These are phyloP conservation scores for Sporisorium scitamineum DNA, from an alignment of 1,284 basidiomycete species.

Conservation along the genomic window DNA sequence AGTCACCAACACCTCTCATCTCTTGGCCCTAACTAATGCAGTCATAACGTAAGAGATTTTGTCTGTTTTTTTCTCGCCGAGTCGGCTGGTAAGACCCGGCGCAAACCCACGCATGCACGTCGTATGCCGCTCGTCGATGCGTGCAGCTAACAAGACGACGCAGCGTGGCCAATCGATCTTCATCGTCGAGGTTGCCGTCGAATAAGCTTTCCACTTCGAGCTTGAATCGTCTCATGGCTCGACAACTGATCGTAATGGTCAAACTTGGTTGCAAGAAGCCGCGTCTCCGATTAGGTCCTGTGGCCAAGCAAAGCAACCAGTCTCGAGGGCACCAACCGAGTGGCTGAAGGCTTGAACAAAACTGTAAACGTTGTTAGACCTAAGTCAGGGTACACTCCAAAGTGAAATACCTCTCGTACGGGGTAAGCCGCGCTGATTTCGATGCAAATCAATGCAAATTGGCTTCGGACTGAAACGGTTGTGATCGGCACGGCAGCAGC, in stretches of 20 bases:
- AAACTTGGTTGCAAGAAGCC: too few relatives aligned
- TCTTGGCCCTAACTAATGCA: too few relatives aligned
- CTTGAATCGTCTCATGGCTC: too few relatives aligned
- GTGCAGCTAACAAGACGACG: conserved; percentile 17
- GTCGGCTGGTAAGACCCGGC: conserved; percentile 17
- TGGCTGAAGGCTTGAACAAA: not conserved
- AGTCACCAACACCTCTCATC: too few relatives aligned
- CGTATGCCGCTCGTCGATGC: conserved; percentile 34
- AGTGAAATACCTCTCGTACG: conserved; percentile 13
- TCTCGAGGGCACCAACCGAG: too few relatives aligned
- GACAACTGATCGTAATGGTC: too few relatives aligned
- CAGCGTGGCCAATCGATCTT: not conserved
- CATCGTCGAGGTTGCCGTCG: too few relatives aligned
- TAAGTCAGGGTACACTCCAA: not conserved
- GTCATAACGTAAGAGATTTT: too few relatives aligned
- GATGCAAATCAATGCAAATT: too few relatives aligned
- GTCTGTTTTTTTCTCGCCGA: too few relatives aligned
- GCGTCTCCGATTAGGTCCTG: too few relatives aligned
- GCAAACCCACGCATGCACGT: conserved; percentile 13
- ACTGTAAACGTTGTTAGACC: not conserved
- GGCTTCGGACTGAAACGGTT: conserved; percentile 44
- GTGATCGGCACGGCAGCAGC: conserved; percentile 41
- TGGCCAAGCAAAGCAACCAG: not conserved
- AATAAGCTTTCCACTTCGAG: too few relatives aligned
- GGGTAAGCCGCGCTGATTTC: not conserved